A percentile compares a stretch with the other conserved stretches of the same genome.
Evolutionary conservation across 2,329 filamentous ascomycete genomes (phyloP).

Genomic region (Pyrenochaeta sp.): DNA sequence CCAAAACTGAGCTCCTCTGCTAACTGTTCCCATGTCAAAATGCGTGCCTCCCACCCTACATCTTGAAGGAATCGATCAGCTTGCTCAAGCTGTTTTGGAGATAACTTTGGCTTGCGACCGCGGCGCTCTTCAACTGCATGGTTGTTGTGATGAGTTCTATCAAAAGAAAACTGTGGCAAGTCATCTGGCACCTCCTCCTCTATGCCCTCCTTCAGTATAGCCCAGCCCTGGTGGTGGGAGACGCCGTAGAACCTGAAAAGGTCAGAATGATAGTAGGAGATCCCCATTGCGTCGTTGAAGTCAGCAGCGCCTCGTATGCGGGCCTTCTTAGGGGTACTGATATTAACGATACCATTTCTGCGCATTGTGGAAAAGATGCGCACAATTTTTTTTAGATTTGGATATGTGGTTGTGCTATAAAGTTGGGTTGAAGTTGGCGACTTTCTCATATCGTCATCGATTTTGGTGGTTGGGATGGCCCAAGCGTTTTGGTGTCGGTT

Average conservation of each 20-base stretch:
- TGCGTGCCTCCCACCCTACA: constrained; percentile 3
- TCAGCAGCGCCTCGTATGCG: constrained; percentile 1
- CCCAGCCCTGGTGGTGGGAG: constrained; percentile 1
- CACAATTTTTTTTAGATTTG: background rate
- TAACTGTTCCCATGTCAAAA: constrained; percentile 8
- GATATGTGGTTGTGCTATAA: background rate
- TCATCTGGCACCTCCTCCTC: background rate
- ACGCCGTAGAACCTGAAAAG: constrained; percentile 7
- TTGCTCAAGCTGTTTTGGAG: background rate
- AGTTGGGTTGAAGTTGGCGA: background rate
- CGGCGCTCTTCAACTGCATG: background rate
- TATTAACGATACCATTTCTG: background rate
- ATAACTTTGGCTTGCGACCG: background rate
- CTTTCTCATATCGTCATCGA: no score
- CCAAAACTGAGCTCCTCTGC: constrained; percentile 1
- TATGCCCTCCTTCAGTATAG: constrained; percentile 6
- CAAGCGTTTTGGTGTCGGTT: no score
- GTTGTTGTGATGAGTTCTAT: constrained; percentile 2
- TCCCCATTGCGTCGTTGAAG: background rate
- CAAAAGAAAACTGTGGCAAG: background rate
- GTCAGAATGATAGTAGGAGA: background rate
- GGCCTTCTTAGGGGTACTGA: constrained; percentile 1
- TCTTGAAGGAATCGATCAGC: constrained; percentile 11
- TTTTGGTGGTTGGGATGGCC: no score
- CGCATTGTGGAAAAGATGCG: background rate